Conservation (phyloP, 2,329 filamentous ascomycete species). For the Xylariomycetidae sp. region DNA sequence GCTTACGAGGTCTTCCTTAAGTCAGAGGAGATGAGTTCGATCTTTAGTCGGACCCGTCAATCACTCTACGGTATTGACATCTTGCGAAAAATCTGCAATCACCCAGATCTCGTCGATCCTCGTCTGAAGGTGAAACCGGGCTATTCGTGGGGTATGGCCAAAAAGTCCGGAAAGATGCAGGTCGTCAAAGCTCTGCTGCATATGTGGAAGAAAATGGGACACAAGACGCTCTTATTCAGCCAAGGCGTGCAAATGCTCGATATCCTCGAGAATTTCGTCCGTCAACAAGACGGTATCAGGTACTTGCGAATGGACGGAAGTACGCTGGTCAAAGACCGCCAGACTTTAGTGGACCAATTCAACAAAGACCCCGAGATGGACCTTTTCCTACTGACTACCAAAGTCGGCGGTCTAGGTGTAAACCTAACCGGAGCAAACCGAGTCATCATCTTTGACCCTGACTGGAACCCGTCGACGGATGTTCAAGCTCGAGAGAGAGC, state of each 20-base stretch:
- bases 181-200: conserved; percentile 82
- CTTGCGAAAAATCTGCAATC: conserved; percentile 94
- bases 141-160: conserved; percentile 71
- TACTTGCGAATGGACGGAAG: conserved; percentile 91
- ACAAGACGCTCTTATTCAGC: conserved; percentile 89
- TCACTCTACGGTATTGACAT: conserved; percentile 87
- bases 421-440: conserved; percentile 93
- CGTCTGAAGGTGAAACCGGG: conserved; percentile 47
- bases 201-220: conserved; percentile 82
- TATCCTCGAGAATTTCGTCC: conserved; percentile 79
- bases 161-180: conserved; percentile 91
- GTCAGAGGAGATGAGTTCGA: conserved; percentile 81
- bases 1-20: conserved; percentile 76
- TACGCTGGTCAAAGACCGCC: conserved; percentile 82
- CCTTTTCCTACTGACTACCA: conserved; percentile 90
- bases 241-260: conserved; percentile 95
- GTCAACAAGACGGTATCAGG: conserved; percentile 58
- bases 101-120: conserved; percentile 79
- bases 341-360: conserved; percentile 86
- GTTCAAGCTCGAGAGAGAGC: conserved; percentile 91
- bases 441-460: conserved; percentile 96
- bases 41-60: conserved; percentile 67
- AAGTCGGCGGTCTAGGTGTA: conserved; percentile 87
- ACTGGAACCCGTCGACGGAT: conserved; percentile 98
- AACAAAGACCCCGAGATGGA: conserved; percentile 75